These are phyloP conservation scores for Helicostylum pulchrum DNA, from an alignment of 192 early-diverging fungal species.

Conservation along the genomic window DNA sequence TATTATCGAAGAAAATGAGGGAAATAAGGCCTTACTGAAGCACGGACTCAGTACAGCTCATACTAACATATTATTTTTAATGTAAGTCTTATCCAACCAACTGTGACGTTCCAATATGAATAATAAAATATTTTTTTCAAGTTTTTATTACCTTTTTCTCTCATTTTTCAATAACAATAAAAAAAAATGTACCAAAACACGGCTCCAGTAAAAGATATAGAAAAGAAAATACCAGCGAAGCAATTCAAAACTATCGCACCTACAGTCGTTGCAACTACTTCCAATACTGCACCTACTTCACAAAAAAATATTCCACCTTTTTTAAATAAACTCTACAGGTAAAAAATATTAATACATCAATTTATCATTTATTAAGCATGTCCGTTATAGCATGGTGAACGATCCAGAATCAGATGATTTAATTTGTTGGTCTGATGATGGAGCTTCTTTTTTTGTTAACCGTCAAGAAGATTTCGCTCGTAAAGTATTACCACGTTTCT, in stretches of 20 bases:
- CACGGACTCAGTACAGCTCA: no score
- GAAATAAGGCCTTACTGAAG: no score
- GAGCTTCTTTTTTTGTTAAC: conserved; percentile 79
- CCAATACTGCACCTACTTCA: not conserved
- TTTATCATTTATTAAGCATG: not conserved
- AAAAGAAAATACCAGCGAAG: no score
- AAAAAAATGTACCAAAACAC: conserved; percentile 53
- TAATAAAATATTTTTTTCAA: not conserved
- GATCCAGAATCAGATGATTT: conserved; percentile 76
- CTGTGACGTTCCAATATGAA: not conserved
- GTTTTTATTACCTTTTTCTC: conserved; percentile 57
- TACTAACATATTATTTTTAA: no score
- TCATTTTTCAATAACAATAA: conserved; percentile 58
- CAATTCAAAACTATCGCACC: not conserved
- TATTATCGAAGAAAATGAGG: no score
- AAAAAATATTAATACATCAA: conserved; percentile 9
- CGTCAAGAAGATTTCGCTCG: conserved; percentile 33
- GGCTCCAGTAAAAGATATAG: no score
- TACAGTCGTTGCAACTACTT: not conserved
- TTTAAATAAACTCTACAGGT: conserved; percentile 89
- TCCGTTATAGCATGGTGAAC: conserved; percentile 76
- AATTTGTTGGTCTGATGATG: conserved; percentile 88
- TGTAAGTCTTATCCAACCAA: no score
- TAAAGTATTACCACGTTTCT: conserved; percentile 75
- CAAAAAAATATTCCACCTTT: conserved; percentile 76